Evolutionary conservation across 1,284 basidiomycete genomes (phyloP).

Genomic region (Dichomitus squalens): DNA sequence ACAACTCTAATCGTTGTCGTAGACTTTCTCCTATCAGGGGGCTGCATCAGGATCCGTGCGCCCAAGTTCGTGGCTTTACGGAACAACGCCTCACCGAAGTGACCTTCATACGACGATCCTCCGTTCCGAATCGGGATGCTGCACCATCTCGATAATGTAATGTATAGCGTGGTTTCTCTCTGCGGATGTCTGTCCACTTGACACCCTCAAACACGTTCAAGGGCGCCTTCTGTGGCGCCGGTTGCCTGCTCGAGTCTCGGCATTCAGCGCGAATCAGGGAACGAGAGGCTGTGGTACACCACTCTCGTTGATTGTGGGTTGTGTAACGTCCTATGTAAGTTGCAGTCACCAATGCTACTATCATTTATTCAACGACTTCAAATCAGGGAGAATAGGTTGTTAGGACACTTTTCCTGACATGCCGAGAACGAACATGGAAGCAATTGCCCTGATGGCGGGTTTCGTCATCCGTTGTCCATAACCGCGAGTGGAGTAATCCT

Average conservation of each 20-base stretch:
- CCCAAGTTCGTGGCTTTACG: not conserved
- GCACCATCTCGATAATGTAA: not conserved
- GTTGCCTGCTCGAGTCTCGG: not conserved
- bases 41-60: not conserved
- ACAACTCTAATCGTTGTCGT: not conserved
- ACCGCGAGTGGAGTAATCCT: too few relatives aligned
- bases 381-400: too few relatives aligned
- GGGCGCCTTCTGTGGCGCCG: not conserved
- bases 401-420: too few relatives aligned
- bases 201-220: conserved; percentile 13
- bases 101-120: not conserved
- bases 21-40: not conserved
- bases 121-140: not conserved
- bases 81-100: not conserved
- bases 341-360: too few relatives aligned
- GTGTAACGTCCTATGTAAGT: too few relatives aligned
- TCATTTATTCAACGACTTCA: too few relatives aligned
- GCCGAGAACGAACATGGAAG: too few relatives aligned
- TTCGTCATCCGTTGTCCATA: too few relatives aligned
- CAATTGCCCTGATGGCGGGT: too few relatives aligned
- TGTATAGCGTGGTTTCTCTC: not conserved
- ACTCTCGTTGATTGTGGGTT: too few relatives aligned
- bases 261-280: not conserved
- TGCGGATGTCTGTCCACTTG: conserved; percentile 12
- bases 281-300: not conserved